These are phyloP conservation scores for Physcomitrellopsis africana DNA, from an alignment of 225 moss, liverwort and hornwort species.

Conservation along the genomic window DNA sequence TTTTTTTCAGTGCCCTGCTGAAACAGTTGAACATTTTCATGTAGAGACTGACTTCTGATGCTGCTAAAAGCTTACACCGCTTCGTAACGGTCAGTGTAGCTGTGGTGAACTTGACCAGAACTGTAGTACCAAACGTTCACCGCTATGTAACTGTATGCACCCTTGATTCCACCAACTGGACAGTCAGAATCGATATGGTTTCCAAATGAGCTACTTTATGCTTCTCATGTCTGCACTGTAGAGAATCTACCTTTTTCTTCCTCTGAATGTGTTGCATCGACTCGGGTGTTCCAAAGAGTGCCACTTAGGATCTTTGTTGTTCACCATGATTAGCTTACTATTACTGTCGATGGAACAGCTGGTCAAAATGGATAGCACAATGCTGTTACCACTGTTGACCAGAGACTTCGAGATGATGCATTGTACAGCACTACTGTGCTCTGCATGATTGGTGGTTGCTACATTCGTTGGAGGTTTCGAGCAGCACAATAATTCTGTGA, in stretches of 20 bases:
- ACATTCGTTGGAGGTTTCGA: not conserved
- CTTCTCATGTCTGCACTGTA: conserved; percentile 18
- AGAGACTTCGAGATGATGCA: not conserved
- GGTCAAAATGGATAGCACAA: conserved; percentile 13
- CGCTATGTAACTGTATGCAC: conserved; percentile 20
- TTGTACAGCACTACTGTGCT: conserved; percentile 12
- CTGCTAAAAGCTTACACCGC: conserved; percentile 9
- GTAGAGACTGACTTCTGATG: conserved; percentile 9
- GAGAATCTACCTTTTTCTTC: conserved; percentile 3
- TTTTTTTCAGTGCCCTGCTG: conserved; percentile 40
- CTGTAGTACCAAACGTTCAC: conserved; percentile 30
- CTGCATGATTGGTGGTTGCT: conserved; percentile 4
- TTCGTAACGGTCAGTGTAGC: conserved; percentile 19
- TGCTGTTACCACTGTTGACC: not conserved
- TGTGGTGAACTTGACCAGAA: conserved; percentile 26
- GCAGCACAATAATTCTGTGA: not conserved
- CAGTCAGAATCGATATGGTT: conserved; percentile 50
- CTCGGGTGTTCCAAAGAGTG: not conserved
- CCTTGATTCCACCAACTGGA: not conserved
- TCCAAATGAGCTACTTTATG: conserved; percentile 22
- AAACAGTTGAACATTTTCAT: conserved; percentile 30
- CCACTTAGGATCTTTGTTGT: not conserved
- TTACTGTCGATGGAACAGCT: not conserved
- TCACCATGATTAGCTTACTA: not conserved
- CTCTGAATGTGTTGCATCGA: not conserved